Percentiles rank a stretch among this genome's conserved stretches.
Conservation (phyloP, 352 stramenopile genomes). For the Phytophthora pseudosyringae region DNA sequence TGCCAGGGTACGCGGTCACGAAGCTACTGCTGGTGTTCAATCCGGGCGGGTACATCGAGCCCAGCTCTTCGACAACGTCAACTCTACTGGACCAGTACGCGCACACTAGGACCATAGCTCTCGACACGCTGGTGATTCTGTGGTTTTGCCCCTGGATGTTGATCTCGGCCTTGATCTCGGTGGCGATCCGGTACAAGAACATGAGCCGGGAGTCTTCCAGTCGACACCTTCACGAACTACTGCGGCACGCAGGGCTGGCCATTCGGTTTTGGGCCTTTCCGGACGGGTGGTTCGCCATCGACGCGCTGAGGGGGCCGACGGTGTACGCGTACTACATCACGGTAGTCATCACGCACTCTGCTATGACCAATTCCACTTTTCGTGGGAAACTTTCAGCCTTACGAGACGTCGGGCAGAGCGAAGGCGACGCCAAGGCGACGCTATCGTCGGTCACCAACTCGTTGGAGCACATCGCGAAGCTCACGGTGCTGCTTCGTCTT, state of each 20-base stretch:
- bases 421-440: constrained; percentile 4
- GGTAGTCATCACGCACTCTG: constrained; percentile 26
- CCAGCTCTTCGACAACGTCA: constrained; percentile 31
- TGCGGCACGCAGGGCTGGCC: constrained; percentile 11
- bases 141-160: constrained; percentile 36
- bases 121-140: constrained; percentile 40
- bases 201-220: constrained; percentile 18
- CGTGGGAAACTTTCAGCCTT: constrained; percentile 33
- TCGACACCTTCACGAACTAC: constrained; percentile 27
- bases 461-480: constrained; percentile 40
- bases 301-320: constrained; percentile 44
- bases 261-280: constrained; percentile 46
- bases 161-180: constrained; percentile 25
- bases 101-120: constrained; percentile 15
- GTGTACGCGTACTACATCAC: constrained; percentile 42
- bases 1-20: constrained; percentile 12
- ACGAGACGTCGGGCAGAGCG: constrained; percentile 15
- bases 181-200: constrained; percentile 18
- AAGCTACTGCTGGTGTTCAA: constrained; percentile 11
- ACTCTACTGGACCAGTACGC: constrained; percentile 42
- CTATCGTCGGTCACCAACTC: constrained; percentile 21
- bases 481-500: constrained; percentile 41
- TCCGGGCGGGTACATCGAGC: constrained; percentile 12
- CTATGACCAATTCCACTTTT: constrained; percentile 21
- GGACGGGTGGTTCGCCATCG: constrained; percentile 40